Conservation (phyloP, 768 basidiomycete genomes). For the Rhizopogon vesiculosus region DNA sequence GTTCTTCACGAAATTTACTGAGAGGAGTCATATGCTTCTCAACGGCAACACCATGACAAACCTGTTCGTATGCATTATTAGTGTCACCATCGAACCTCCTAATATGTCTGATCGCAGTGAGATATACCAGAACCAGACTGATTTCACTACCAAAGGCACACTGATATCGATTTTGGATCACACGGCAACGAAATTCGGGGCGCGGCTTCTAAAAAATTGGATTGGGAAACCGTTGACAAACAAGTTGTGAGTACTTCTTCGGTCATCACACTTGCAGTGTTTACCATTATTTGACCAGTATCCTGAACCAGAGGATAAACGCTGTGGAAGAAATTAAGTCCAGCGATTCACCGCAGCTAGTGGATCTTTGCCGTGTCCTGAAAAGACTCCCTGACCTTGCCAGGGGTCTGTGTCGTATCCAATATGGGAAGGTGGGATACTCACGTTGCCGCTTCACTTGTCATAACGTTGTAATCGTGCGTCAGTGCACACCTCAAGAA, state of each 20-base stretch:
- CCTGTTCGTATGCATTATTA: slow-evolving; percentile 34
- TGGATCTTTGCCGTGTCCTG: slow-evolving; percentile 63
- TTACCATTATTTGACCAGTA: slow-evolving; percentile 35
- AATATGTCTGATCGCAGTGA: slow-evolving; percentile 40
- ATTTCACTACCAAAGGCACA: slow-evolving; percentile 68
- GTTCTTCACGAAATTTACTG: slow-evolving; percentile 77
- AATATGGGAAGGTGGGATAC: slow-evolving; percentile 76
- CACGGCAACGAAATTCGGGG: slow-evolving; percentile 86
- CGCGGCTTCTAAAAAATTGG: slow-evolving; percentile 80
- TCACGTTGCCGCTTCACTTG: neutral
- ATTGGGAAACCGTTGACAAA: slow-evolving; percentile 81
- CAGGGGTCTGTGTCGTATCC: slow-evolving; percentile 81
- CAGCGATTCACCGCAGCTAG: slow-evolving; percentile 57
- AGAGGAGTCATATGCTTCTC: slow-evolving; percentile 79
- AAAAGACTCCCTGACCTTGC: slow-evolving; percentile 82
- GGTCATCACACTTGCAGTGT: neutral
- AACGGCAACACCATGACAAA: slow-evolving; percentile 86
- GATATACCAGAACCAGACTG: slow-evolving; percentile 89
- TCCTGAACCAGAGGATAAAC: slow-evolving; percentile 71
- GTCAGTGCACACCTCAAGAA: slow-evolving; percentile 79
- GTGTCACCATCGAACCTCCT: neutral
- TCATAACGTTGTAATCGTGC: neutral
- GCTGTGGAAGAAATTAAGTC: slow-evolving; percentile 79
- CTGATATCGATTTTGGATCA: slow-evolving; percentile 83
- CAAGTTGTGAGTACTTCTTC: slow-evolving; percentile 21